phyloP scores from a whole-genome alignment of 2,329 filamentous ascomycete genomes.

The Paraphoma chrysanthemicola region DNA sequence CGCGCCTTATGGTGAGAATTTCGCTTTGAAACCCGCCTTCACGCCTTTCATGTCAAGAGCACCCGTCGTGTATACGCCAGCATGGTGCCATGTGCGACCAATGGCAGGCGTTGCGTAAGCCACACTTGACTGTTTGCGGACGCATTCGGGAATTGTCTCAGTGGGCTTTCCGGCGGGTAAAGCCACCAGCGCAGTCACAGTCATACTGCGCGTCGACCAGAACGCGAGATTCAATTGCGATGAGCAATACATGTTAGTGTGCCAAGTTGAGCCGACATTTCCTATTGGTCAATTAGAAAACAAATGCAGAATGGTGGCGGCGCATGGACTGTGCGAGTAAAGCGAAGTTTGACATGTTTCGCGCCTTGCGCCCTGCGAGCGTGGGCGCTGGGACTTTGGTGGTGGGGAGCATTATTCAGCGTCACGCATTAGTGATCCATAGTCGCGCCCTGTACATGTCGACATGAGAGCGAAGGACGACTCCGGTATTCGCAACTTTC shows the following conservation, averaged over 20 bases:
- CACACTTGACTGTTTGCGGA: slow-evolving; percentile 1
- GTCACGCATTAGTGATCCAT: not conserved
- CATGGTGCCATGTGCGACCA: not conserved
- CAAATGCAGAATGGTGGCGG: not conserved
- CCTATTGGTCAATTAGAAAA: not conserved
- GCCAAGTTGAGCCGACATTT: not conserved
- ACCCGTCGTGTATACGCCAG: not conserved
- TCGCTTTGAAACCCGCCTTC: slow-evolving; percentile 4
- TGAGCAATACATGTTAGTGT: not conserved
- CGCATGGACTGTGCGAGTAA: not conserved
- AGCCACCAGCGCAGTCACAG: not conserved
- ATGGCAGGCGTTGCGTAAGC: slow-evolving; percentile 1
- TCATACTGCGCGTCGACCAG: not conserved
- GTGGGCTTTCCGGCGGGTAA: slow-evolving; percentile 2
- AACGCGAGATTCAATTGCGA: not conserved
- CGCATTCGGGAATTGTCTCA: not conserved
- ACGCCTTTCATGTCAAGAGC: slow-evolving; percentile 13
- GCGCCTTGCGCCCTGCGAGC: not conserved
- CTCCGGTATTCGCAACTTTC: not conserved
- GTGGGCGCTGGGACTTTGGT: no score
- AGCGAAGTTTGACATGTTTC: slow-evolving; percentile 3
- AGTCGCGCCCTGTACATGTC: slow-evolving; percentile 8
- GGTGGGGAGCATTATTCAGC: slow-evolving; percentile 8
- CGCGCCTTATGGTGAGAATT: slow-evolving; percentile 6
- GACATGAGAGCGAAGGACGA: not conserved